Conservation (phyloP, 1,139 yeast species). For the Kazachstania sp. region DNA sequence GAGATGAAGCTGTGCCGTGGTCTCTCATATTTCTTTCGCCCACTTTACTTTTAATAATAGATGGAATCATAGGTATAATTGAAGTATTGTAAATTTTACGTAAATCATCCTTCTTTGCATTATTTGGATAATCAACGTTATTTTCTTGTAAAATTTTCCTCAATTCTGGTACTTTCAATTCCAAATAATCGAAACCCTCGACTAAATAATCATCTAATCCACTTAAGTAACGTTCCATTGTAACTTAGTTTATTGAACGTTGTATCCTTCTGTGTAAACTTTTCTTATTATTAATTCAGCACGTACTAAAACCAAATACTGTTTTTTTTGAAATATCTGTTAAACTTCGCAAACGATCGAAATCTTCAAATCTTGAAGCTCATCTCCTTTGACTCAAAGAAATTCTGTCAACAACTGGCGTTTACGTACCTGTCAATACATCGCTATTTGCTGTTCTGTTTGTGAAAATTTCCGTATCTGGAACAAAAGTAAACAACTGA, state of each 20-base stretch:
- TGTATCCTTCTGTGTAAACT: background rate
- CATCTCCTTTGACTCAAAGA: background rate
- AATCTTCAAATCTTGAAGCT: too few relatives aligned
- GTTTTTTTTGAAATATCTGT: too few relatives aligned
- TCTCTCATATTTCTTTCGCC: background rate
- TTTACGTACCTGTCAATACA: background rate
- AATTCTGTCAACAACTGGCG: background rate
- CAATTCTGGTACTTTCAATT: conserved; percentile 54
- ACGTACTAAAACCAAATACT: too few relatives aligned
- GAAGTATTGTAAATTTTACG: conserved; percentile 44
- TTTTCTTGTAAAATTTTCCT: conserved; percentile 53
- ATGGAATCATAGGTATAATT: conserved; percentile 29
- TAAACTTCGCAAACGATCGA: too few relatives aligned
- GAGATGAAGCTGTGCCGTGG: background rate
- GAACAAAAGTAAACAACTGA: background rate
- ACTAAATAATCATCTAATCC: conserved; percentile 10
- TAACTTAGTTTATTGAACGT: too few relatives aligned
- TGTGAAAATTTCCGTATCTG: background rate
- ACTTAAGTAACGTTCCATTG: too few relatives aligned
- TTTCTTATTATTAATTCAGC: background rate
- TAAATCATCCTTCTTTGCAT: conserved; percentile 56
- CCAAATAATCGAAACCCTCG: conserved; percentile 46
- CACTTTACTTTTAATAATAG: conserved; percentile 3
- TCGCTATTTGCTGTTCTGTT: background rate
- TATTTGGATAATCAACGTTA: conserved; percentile 45